Evolutionary conservation across 2,329 filamentous ascomycete genomes (phyloP).

Genomic region (Escovopsis sp.): DNA sequence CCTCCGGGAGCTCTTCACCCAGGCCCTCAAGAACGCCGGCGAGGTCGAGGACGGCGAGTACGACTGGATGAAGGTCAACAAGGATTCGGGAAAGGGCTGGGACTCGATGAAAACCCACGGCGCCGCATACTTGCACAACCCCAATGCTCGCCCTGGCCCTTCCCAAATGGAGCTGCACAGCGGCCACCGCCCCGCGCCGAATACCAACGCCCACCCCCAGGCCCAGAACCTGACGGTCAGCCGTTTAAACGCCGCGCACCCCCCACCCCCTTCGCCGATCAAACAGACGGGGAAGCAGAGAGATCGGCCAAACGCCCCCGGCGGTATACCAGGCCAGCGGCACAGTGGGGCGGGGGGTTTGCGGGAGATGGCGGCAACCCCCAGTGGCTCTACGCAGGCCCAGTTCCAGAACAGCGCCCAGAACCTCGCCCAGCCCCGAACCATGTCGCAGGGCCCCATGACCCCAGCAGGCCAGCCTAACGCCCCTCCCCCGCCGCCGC

Average conservation of each 20-base stretch:
- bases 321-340: slow-evolving; percentile 60
- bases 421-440: slow-evolving; percentile 58
- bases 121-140: slow-evolving; percentile 51
- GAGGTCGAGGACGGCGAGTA: slow-evolving; percentile 97
- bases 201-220: slow-evolving; percentile 49
- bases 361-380: slow-evolving; percentile 58
- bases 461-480: slow-evolving; percentile 37
- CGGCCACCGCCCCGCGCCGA: slow-evolving; percentile 46
- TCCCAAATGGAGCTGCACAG: slow-evolving; percentile 76
- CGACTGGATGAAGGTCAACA: slow-evolving; percentile 98
- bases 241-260: slow-evolving; percentile 90
- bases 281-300: slow-evolving; percentile 65
- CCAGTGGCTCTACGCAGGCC: slow-evolving; percentile 82
- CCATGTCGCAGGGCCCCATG: slow-evolving; percentile 46
- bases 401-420: slow-evolving; percentile 94
- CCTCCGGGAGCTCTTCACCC: slow-evolving; percentile 87
- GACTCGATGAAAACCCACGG: slow-evolving; percentile 56
- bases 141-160: slow-evolving; percentile 63
- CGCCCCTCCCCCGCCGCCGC: slow-evolving; percentile 49
- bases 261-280: slow-evolving; percentile 73
- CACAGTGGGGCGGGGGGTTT: slow-evolving; percentile 59
- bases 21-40: slow-evolving; percentile 84
- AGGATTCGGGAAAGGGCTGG: slow-evolving; percentile 73
- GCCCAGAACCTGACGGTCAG: slow-evolving; percentile 56
- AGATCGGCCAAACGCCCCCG: slow-evolving; percentile 64